phyloP scores from a whole-genome alignment of 2,329 filamentous ascomycete species.

The Penicillium sp. region DNA sequence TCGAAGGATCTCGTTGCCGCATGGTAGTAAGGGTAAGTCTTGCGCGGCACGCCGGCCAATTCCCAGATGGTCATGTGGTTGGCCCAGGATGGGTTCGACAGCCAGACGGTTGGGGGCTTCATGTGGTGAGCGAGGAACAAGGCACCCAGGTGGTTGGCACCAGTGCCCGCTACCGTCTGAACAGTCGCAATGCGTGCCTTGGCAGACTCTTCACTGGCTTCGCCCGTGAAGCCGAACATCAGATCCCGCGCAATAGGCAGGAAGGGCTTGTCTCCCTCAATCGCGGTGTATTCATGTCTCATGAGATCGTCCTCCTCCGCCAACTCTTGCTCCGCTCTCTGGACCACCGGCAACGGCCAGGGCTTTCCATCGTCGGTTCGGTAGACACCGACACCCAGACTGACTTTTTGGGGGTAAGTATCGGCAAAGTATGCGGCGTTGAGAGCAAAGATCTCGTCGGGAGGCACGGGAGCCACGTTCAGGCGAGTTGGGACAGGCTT shows the following conservation, averaged over 20 bases:
- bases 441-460: constrained; percentile 85
- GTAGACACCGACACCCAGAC: constrained; percentile 86
- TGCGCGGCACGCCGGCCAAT: constrained; percentile 65
- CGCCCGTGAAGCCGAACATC: constrained; percentile 61
- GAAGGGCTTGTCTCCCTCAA: constrained; percentile 77
- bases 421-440: constrained; percentile 79
- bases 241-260: constrained; percentile 82
- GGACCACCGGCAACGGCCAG: constrained; percentile 91
- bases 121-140: constrained; percentile 89
- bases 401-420: constrained; percentile 66
- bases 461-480: constrained; percentile 69
- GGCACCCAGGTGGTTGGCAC: constrained; percentile 84
- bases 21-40: constrained; percentile 88
- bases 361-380: constrained; percentile 88
- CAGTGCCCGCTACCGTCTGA: constrained; percentile 94
- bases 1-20: constrained; percentile 47
- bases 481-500: constrained; percentile 33
- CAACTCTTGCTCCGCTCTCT: constrained; percentile 68
- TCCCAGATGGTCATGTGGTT: constrained; percentile 95
- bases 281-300: constrained; percentile 97
- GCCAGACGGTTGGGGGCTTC: constrained; percentile 66
- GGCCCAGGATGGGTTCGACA: constrained; percentile 93
- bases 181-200: constrained; percentile 58
- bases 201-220: constrained; percentile 32
- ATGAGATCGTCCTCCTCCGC: constrained; percentile 77